Evolutionary conservation across 2,329 filamentous ascomycete species (phyloP).

Genomic region (Meredithiella fracta): DNA sequence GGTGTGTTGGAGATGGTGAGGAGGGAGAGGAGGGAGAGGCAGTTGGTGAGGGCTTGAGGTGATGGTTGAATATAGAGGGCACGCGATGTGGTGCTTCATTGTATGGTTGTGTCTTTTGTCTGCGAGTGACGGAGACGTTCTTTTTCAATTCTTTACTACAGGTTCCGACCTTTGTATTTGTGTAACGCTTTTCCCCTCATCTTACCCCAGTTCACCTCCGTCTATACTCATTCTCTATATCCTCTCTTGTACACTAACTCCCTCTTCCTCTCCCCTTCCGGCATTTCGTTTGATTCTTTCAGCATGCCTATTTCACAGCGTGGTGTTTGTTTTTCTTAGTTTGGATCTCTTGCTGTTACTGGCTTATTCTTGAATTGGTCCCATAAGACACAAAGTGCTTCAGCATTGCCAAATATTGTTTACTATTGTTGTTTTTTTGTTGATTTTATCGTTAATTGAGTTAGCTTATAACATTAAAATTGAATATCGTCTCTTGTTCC

Average conservation of each 20-base stretch:
- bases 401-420: background rate
- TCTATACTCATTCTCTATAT: conserved; percentile 2
- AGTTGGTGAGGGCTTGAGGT: background rate
- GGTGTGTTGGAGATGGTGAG: conserved; percentile 41
- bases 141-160: background rate
- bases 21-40: conserved; percentile 22
- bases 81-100: background rate
- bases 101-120: background rate
- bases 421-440: background rate
- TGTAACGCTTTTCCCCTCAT: background rate
- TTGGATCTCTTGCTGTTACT: background rate
- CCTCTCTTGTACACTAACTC: conserved; percentile 1
- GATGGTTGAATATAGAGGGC: background rate
- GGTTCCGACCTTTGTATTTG: conserved; percentile 1
- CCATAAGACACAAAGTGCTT: background rate
- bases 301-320: background rate
- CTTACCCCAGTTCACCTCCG: background rate
- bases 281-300: conserved; percentile 1
- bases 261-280: background rate
- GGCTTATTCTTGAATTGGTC: background rate
- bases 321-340: too few species aligned
- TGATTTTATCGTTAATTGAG: background rate
- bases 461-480: background rate
- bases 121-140: background rate
- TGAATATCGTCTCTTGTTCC: background rate